Evolutionary conservation across 176 grass and related monocot genomes (phyloP).

Genomic region (Cenchrus purpureus): DNA sequence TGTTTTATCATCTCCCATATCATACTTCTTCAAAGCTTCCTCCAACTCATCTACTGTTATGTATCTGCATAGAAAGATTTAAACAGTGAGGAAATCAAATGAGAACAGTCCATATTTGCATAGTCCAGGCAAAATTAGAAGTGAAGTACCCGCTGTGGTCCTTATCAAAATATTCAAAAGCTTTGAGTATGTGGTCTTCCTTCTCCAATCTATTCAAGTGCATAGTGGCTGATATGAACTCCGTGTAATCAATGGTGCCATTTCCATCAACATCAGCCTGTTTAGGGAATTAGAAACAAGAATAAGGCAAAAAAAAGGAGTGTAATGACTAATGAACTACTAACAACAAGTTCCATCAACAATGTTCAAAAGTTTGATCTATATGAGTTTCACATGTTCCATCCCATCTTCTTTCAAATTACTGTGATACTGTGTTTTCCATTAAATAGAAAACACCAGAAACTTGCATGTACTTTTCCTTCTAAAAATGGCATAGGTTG

Average conservation of each 20-base stretch:
- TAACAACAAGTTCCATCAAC: background rate
- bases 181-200: conserved; percentile 95
- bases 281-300: conserved; percentile 30
- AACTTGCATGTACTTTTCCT: background rate
- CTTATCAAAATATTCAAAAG: conserved; percentile 98
- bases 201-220: conserved; percentile 99
- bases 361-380: background rate
- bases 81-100: conserved; percentile 44
- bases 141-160: conserved; percentile 87
- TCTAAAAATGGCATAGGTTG: background rate
- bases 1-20: conserved; percentile 97
- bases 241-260: conserved; percentile 92
- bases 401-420: conserved; percentile 18
- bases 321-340: conserved; percentile 1
- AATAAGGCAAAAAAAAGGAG: conserved; percentile 19
- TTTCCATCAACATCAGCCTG: conserved; percentile 99
- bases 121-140: background rate
- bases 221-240: conserved; percentile 98
- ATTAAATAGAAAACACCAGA: conserved; percentile 23
- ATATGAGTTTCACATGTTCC: conserved; percentile 13
- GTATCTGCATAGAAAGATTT: conserved; percentile 61
- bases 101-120: conserved; percentile 25
- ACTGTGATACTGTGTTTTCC: background rate
- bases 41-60: conserved; percentile 97
- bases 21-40: conserved; percentile 97